Evolutionary conservation across 192 early-diverging fungal genomes (phyloP), one percentile per base, ranked within the genome.

Genomic region (Neocallimastix lanati): DNA sequence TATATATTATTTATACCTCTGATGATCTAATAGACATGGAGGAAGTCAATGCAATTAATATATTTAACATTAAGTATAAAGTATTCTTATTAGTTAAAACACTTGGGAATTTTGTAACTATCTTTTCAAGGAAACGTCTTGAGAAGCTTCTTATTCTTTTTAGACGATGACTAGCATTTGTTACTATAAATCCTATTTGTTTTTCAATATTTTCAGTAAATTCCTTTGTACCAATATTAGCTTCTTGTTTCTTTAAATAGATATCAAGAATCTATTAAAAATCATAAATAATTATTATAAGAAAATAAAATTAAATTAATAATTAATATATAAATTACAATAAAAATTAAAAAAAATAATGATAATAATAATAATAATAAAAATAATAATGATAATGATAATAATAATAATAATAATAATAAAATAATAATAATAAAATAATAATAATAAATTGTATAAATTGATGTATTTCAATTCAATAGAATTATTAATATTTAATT

Each of bases 161-260:
- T 88, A 92, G 29, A 83, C 90, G 37, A 89, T 92, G 80, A 90
- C 89, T 58, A 90, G 86, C 82, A 84, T 90, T 35, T 86, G 87
- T 67, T 5, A 67, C 50, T n/a, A 67, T 67, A 67, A 67, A 67
- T n/a, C 50, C 50, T 9, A 67, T 67, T 67, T 67, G 50, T 67
- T 67, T 67, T 67, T 67, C 50, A 9, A 67, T 67, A 67, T 67
- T 67, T 67, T n/a, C 25, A 21, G 50, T 67, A 27, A 67, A 67
- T 67, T 67, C 50, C n/a, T 7, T 67, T n/a, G 50, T 67, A 21
- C 50, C 50, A 67, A 67, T 67, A n/a, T 18, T n/a, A n/a, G 5
- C 25, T 67, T 67, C 50, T 67, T 67, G 50, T 67, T 12, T 92
- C 84, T 80, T 93, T 90, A 15, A 83, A 78, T 84, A 80, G 82